Evolutionary conservation across 306 rosid species (phyloP).

Genomic region (Cicer judaicum): DNA sequence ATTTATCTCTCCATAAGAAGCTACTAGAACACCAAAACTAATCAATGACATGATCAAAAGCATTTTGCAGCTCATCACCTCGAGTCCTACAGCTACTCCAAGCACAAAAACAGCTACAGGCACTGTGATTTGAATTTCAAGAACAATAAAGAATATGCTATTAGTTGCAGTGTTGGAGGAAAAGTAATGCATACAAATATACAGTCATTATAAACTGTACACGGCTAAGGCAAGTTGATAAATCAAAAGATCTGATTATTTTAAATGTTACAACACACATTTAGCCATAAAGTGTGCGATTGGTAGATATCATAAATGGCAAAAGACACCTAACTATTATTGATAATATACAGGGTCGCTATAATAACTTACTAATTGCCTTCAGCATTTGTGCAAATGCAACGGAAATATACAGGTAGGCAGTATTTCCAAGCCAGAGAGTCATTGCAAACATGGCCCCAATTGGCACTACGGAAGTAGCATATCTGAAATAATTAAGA

Average conservation of each 20-base stretch:
- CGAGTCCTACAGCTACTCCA: conserved; percentile 96
- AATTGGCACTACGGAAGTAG: conserved; percentile 88
- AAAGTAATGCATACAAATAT: conserved; percentile 18
- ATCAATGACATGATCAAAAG: conserved; percentile 94
- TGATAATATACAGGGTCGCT: conserved; percentile 34
- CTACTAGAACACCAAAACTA: conserved; percentile 94
- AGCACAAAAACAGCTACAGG: conserved; percentile 97
- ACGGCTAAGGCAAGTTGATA: conserved; percentile 36
- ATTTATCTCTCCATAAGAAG: conserved; percentile 93
- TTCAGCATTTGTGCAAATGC: conserved; percentile 98
- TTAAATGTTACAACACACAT: conserved; percentile 29
- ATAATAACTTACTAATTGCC: conserved; percentile 87
- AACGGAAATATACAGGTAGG: conserved; percentile 94
- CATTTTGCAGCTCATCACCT: conserved; percentile 93
- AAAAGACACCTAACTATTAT: conserved; percentile 38
- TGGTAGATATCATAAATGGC: conserved; percentile 32
- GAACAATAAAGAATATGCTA: conserved; percentile 30
- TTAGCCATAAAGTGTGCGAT: conserved; percentile 22
- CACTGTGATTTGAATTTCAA: conserved; percentile 66
- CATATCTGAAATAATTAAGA: conserved; percentile 71
- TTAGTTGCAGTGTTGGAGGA: conserved; percentile 39
- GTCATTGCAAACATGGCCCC: conserved; percentile 99
- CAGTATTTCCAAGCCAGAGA: conserved; percentile 99
- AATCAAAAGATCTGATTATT: conserved; percentile 24
- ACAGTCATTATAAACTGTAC: conserved; percentile 22